Conservation (phyloP, 441 rosid species). For the Corymbia citriodora region DNA sequence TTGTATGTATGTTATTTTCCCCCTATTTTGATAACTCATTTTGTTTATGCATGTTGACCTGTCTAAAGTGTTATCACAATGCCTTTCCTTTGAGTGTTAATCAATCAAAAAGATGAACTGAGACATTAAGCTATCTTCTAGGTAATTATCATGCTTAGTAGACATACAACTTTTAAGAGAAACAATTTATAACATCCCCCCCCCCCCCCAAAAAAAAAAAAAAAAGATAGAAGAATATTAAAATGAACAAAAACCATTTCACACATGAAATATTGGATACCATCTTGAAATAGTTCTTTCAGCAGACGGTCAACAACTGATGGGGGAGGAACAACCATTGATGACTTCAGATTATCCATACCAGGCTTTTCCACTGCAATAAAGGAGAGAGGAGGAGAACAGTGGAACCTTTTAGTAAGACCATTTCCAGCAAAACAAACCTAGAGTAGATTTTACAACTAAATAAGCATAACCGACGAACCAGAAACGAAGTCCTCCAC, state of each 20-base stretch:
- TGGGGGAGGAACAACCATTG: constrained; percentile 84
- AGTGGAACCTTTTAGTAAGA: background rate
- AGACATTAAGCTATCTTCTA: background rate
- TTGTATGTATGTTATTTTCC: background rate
- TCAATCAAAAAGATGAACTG: background rate
- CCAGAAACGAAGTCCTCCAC: constrained; percentile 98
- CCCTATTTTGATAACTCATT: background rate
- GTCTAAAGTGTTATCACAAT: background rate
- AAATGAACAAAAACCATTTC: background rate
- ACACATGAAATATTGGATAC: constrained; percentile 25
- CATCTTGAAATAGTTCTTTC: constrained; percentile 89
- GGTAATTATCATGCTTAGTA: background rate
- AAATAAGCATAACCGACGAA: constrained; percentile 20
- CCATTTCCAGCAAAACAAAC: background rate
- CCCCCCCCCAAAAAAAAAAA: background rate
- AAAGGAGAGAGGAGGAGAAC: background rate
- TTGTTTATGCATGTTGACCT: background rate
- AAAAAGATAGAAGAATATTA: background rate
- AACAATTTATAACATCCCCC: background rate
- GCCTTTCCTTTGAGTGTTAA: background rate
- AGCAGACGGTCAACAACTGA: constrained; percentile 87
- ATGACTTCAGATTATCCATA: constrained; percentile 60
- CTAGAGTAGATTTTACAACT: constrained; percentile 1
- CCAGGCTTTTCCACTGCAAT: constrained; percentile 69
- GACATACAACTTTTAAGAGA: background rate